Percentiles rank a stretch among this genome's conserved stretches.
These are phyloP conservation scores for Suhomyces coccinellae DNA, from an alignment of 1,139 yeast species.

Conservation along the genomic window DNA sequence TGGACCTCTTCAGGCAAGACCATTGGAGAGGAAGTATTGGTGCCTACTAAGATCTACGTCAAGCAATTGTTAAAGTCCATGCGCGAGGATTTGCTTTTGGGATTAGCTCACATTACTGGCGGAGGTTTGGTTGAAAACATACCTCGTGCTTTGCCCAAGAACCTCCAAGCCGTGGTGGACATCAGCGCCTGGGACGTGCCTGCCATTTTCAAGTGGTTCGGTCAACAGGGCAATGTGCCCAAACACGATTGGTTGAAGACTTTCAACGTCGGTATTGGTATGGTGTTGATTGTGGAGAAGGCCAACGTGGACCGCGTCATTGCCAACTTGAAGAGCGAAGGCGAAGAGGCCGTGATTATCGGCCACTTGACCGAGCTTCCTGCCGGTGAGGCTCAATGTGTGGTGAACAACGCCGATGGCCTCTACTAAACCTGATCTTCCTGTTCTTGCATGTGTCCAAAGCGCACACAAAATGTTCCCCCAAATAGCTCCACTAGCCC, in stretches of 20 bases:
- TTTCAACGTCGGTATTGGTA: slow-evolving; percentile 94
- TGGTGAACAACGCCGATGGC: slow-evolving; percentile 61
- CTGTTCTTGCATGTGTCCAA: no score
- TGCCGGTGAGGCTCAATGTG: slow-evolving; percentile 60
- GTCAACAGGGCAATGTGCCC: slow-evolving; percentile 89
- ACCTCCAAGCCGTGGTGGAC: slow-evolving; percentile 79
- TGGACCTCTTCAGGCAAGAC: slow-evolving; percentile 70
- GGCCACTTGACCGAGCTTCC: slow-evolving; percentile 68
- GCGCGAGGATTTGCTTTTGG: slow-evolving; percentile 67
- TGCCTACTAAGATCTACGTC: slow-evolving; percentile 93
- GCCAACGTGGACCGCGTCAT: slow-evolving; percentile 62
- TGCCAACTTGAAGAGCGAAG: slow-evolving; percentile 55
- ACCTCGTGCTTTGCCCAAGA: slow-evolving; percentile 88
- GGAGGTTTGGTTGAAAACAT: slow-evolving; percentile 97
- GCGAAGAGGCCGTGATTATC: slow-evolving; percentile 77
- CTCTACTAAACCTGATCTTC: slow-evolving; percentile 44
- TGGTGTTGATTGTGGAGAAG: slow-evolving; percentile 79
- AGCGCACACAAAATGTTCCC: no score
- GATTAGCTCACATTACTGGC: slow-evolving; percentile 96
- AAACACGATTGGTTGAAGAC: slow-evolving; percentile 82
- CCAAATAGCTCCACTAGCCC: no score
- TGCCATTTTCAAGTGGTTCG: slow-evolving; percentile 90
- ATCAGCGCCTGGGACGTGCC: slow-evolving; percentile 82
- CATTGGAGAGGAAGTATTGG: slow-evolving; percentile 81
- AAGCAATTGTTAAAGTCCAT: slow-evolving; percentile 81